phyloP scores from a whole-genome alignment of 768 basidiomycete species.

The Crassisporium funariophilum region DNA sequence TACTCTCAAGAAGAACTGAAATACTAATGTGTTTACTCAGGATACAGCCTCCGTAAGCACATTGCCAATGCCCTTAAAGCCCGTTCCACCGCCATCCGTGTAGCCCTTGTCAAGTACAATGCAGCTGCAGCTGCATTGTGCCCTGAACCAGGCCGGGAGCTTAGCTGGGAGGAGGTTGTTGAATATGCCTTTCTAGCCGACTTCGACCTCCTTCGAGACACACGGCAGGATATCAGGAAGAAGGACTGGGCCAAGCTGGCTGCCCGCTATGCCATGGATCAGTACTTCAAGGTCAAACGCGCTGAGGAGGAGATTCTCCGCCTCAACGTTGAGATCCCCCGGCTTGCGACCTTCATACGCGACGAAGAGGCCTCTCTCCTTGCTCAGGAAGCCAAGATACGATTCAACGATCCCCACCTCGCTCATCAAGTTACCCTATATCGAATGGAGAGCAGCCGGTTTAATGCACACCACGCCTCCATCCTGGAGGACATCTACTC shows the following conservation, averaged over 20 bases:
- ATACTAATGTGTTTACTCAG: slow-evolving; percentile 7
- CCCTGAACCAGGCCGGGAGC: slow-evolving; percentile 11
- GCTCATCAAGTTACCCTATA: background rate
- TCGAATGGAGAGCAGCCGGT: background rate
- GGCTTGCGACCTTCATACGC: slow-evolving; percentile 9
- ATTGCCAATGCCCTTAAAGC: slow-evolving; percentile 21
- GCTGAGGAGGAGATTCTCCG: slow-evolving; percentile 17
- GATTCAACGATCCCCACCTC: background rate
- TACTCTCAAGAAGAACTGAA: background rate
- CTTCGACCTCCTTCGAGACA: slow-evolving; percentile 22
- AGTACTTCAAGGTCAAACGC: slow-evolving; percentile 15
- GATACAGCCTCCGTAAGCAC: slow-evolving; percentile 28
- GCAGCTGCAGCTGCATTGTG: slow-evolving; percentile 16
- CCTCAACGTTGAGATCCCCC: slow-evolving; percentile 16
- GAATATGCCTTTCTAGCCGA: background rate
- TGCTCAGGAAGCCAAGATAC: background rate
- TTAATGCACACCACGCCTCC: background rate
- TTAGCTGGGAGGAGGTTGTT: slow-evolving; percentile 17
- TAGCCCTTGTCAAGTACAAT: slow-evolving; percentile 27
- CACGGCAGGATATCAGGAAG: slow-evolving; percentile 18
- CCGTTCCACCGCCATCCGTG: slow-evolving; percentile 23
- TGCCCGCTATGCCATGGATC: slow-evolving; percentile 16
- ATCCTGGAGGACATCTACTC: background rate
- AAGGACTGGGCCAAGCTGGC: slow-evolving; percentile 24
- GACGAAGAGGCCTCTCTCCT: slow-evolving; percentile 14